These are phyloP conservation scores for Marasmius tenuissimus DNA, from an alignment of 1,284 basidiomycete genomes.

Conservation along the genomic window DNA sequence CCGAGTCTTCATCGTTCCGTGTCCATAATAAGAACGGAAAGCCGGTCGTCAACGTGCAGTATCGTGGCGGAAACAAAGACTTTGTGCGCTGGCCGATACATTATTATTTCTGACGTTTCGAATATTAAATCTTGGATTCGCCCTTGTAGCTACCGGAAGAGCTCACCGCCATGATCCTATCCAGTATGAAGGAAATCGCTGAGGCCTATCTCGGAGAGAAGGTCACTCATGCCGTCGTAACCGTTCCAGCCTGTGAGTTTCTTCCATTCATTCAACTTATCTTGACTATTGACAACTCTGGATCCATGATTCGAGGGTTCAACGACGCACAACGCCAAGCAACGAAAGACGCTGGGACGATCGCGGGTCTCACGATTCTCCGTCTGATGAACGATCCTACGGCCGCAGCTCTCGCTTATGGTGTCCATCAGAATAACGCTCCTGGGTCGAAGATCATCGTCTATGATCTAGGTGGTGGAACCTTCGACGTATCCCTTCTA, in stretches of 20 bases:
- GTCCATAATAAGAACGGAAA: constrained; percentile 68
- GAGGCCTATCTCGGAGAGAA: constrained; percentile 92
- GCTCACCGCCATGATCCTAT: constrained; percentile 95
- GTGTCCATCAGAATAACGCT: constrained; percentile 84
- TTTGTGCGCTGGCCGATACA: constrained; percentile 45
- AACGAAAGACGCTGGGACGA: constrained; percentile 92
- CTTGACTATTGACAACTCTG: background rate
- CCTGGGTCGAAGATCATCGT: constrained; percentile 91
- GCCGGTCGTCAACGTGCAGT: constrained; percentile 72
- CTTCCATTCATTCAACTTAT: background rate
- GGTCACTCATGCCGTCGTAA: constrained; percentile 89
- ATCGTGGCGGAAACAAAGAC: constrained; percentile 71
- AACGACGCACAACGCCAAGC: constrained; percentile 97
- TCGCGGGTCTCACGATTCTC: constrained; percentile 89
- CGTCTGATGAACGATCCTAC: constrained; percentile 98
- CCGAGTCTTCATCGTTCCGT: constrained; percentile 71
- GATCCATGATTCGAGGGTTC: constrained; percentile 57
- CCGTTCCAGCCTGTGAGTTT: constrained; percentile 75
- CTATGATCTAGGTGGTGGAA: constrained; percentile 98
- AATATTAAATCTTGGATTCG: constrained; percentile 5
- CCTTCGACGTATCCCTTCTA: constrained; percentile 94
- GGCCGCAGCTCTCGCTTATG: constrained; percentile 93
- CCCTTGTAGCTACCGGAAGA: constrained; percentile 82
- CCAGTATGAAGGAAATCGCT: constrained; percentile 98
- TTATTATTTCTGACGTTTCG: constrained; percentile 4